Conservation (phyloP, 495 filamentous ascomycete species). For the Podospora pseudocomata region DNA sequence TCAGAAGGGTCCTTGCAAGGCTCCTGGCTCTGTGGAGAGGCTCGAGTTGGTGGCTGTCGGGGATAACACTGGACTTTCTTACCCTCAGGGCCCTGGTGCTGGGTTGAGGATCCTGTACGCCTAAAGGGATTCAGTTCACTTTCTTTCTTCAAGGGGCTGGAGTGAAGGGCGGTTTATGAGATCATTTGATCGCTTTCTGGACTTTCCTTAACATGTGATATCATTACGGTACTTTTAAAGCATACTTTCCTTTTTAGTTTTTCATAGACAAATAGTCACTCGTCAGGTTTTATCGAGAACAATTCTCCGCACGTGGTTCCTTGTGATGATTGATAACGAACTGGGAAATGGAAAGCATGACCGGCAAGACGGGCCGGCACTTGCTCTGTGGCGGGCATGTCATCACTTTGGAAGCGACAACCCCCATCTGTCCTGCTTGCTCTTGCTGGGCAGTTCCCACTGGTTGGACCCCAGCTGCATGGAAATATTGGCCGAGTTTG, state of each 20-base stretch:
- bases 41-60: conserved; percentile 22
- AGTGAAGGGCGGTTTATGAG: neutral
- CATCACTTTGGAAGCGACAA: neutral
- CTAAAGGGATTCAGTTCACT: neutral
- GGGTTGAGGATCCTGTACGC: conserved; percentile 18
- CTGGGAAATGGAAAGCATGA: neutral
- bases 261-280: neutral
- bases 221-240: neutral
- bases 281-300: neutral
- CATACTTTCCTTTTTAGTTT: neutral
- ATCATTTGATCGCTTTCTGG: neutral
- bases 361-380: neutral
- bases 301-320: neutral
- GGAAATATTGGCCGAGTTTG: no score
- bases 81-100: conserved; percentile 12
- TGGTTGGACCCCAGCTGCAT: no score
- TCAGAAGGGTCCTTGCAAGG: conserved; percentile 9
- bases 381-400: neutral
- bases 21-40: conserved; percentile 12
- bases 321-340: neutral
- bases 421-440: neutral
- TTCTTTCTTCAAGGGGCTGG: no score
- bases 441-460: neutral
- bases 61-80: conserved; percentile 8
- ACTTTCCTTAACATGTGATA: neutral